Conservation (phyloP, 179 eudicot species). For the Patellifolia procumbens region DNA sequence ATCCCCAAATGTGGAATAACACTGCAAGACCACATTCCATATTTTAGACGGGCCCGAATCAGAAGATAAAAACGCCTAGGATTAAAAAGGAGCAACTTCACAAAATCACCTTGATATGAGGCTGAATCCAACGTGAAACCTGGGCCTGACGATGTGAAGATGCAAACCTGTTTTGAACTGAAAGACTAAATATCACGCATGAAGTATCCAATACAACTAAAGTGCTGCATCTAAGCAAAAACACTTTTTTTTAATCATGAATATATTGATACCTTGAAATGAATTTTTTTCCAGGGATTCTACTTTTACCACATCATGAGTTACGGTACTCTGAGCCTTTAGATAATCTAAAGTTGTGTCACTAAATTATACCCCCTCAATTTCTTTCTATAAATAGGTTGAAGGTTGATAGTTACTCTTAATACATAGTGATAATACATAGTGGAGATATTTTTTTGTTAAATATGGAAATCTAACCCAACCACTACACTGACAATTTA, state of each 20-base stretch:
- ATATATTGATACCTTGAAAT: too few relatives aligned
- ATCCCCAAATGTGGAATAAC: slow-evolving; percentile 87
- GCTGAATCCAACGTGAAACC: slow-evolving; percentile 94
- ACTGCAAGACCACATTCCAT: slow-evolving; percentile 48
- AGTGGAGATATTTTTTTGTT: neutral
- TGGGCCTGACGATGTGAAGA: slow-evolving; percentile 77
- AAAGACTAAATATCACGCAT: slow-evolving; percentile 2
- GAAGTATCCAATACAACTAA: neutral
- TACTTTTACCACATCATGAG: neutral
- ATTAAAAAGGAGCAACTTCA: neutral
- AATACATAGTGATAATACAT: too few relatives aligned
- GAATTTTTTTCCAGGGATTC: too few relatives aligned
- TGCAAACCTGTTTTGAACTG: slow-evolving; percentile 58
- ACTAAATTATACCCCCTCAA: neutral
- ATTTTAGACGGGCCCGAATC: slow-evolving; percentile 16
- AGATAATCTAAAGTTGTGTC: neutral
- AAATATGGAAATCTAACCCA: too few relatives aligned
- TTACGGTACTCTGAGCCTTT: neutral
- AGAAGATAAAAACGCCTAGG: neutral
- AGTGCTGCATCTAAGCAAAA: neutral
- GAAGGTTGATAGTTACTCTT: too few relatives aligned
- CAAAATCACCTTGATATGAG: slow-evolving; percentile 76
- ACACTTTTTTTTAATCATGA: neutral
- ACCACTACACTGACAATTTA: neutral
- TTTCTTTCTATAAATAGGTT: too few relatives aligned